These are phyloP conservation scores for Adansonia digitata DNA, from an alignment of 345 rosid genomes.

Conservation along the genomic window DNA sequence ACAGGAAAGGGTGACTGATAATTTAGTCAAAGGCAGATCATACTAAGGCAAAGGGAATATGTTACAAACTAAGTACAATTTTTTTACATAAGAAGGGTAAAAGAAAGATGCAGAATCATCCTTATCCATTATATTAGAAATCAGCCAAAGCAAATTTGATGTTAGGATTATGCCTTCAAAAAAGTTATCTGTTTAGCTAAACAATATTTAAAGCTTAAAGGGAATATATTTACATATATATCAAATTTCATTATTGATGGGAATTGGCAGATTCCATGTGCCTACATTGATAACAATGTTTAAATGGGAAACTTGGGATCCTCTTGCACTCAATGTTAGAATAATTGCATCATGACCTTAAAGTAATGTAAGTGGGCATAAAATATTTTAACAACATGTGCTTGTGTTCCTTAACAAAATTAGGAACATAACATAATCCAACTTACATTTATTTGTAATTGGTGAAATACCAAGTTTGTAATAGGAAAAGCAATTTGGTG, in stretches of 20 bases:
- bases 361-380: conserved; percentile 8
- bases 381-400: not conserved
- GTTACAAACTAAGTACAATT: not conserved
- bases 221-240: not conserved
- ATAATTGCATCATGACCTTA: conserved; percentile 5
- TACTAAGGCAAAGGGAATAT: not conserved
- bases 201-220: not conserved
- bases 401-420: not conserved
- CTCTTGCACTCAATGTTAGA: not conserved
- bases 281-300: conserved; percentile 5
- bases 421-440: not conserved
- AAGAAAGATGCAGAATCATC: not conserved
- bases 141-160: not conserved
- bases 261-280: conserved; percentile 17
- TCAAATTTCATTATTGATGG: not conserved
- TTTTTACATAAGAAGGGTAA: not conserved
- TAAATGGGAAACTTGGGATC: not conserved
- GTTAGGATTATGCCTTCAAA: not conserved
- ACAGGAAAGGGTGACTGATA: not conserved
- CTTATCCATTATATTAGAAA: not conserved
- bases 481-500: not conserved
- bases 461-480: not conserved
- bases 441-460: not conserved
- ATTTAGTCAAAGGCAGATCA: conserved; percentile 7
- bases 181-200: not conserved